Evolutionary conservation across 2,329 filamentous ascomycete species (phyloP), one percentile per base, ranked within the genome.

Genomic region (Alternaria triticina): DNA sequence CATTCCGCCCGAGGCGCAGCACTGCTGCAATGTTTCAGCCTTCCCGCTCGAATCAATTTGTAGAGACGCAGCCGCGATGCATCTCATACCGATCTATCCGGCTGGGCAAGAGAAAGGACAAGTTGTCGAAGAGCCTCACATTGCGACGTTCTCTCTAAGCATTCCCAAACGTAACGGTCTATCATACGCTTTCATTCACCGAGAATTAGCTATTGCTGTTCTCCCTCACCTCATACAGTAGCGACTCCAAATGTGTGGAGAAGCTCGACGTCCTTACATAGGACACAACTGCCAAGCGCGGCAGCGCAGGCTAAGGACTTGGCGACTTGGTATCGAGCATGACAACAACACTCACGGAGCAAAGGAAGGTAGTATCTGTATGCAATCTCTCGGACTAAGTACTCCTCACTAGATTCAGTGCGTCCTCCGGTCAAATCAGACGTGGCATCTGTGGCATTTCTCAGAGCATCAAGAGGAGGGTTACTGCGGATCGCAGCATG

Each of bases 231-330:
- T n/a, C 49, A 51, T 36, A 40, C n/a, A 40, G 36, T 40, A 23
- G 49, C 20, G n/a, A 40, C 28, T 13, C 23, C 8, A 3, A n/a
- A 51, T 15, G 28, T 30, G 49, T 33, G 5, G 33, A 36, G 28
- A 20, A 23, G 22, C 7, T 49, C 15, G 46, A 36, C 28, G 30
- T 28, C 28, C 12, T 9, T 51, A 28, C 20, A 23, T 51, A 23
- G 49, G 27, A 52, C 10, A 23, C 27, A 10, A 36, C 17, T 59
- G 55, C 59, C 59, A 59, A 62, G 59, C 10, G 17, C 40, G 12
- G 4, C 5, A 33, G 54, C 40, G 47, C 49, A 54, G 13, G 59
- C 54, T 59, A 62, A 59, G 59, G 40, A 46, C 51, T 52, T 59
- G 59, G 59, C 59, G 47, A 25, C 59, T 58, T 58, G 54, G 59